A percentile compares a stretch with the other conserved stretches of the same genome.
These are phyloP conservation scores for Mortierella sp. DNA, from an alignment of 371 early-diverging fungal species.

Conservation along the genomic window DNA sequence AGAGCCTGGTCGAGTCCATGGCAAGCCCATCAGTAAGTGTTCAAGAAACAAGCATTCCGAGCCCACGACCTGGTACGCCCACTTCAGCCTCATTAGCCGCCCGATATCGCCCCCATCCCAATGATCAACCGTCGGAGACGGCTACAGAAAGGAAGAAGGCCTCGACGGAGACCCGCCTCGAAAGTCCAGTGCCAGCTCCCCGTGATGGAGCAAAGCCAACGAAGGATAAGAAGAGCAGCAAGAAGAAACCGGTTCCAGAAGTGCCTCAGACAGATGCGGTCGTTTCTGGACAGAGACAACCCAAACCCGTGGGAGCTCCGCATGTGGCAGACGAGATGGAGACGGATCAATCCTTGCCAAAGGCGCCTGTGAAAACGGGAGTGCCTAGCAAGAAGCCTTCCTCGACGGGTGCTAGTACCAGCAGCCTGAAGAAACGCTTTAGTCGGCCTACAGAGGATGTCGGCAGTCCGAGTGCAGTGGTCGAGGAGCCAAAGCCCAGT, in stretches of 20 bases:
- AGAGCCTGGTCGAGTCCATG: no score
- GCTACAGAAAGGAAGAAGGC: no score
- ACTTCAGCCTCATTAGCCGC: no score
- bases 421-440: constrained; percentile 37
- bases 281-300: not conserved
- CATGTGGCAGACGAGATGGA: constrained; percentile 12
- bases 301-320: not conserved
- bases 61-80: no score
- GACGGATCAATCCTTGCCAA: constrained; percentile 3
- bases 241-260: constrained; percentile 22
- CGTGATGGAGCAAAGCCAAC: not conserved
- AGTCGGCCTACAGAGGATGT: constrained; percentile 16
- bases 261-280: not conserved
- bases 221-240: constrained; percentile 27
- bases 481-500: constrained; percentile 7
- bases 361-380: not conserved
- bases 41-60: no score
- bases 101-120: no score
- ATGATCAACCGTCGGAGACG: no score
- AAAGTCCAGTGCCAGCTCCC: no score
- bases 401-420: not conserved
- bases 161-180: no score
- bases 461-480: not conserved
- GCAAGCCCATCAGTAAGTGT: no score
- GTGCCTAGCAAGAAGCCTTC: constrained; percentile 13